Evolutionary conservation across 1,139 yeast species (phyloP).

Genomic region (Lodderomyces parapsilosis): DNA sequence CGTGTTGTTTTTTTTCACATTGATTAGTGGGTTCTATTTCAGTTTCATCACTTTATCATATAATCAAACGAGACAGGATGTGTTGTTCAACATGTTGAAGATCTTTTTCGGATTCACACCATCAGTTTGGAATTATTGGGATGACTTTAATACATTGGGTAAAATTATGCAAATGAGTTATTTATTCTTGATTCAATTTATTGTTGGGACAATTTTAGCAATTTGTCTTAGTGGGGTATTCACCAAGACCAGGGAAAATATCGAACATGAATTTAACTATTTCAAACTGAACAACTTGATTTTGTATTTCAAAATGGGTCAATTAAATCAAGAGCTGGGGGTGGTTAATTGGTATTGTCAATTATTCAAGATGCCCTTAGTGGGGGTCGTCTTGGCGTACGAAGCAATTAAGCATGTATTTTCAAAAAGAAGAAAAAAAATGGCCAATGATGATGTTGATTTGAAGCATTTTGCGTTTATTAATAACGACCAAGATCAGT

Average conservation of each 20-base stretch:
- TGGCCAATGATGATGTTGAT: slow-evolving; percentile 13
- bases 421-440: not conserved
- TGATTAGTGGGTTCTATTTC: slow-evolving; percentile 59
- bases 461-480: slow-evolving; percentile 40
- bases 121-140: slow-evolving; percentile 64
- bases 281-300: slow-evolving; percentile 41
- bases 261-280: slow-evolving; percentile 43
- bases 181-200: slow-evolving; percentile 56
- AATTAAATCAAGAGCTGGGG: slow-evolving; percentile 13
- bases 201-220: slow-evolving; percentile 57
- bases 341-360: slow-evolving; percentile 18
- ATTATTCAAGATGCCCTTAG: slow-evolving; percentile 34
- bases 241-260: slow-evolving; percentile 36
- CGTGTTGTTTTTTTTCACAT: slow-evolving; percentile 48
- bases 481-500: slow-evolving; percentile 15
- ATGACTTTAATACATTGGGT: slow-evolving; percentile 50
- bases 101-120: slow-evolving; percentile 64
- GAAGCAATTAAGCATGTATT: slow-evolving; percentile 18
- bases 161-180: slow-evolving; percentile 50
- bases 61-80: slow-evolving; percentile 44
- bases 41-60: slow-evolving; percentile 54
- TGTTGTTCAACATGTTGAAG: slow-evolving; percentile 55
- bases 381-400: slow-evolving; percentile 32
- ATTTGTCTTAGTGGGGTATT: slow-evolving; percentile 53
- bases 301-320: slow-evolving; percentile 29